Evolutionary conservation across 768 basidiomycete species (phyloP).

Genomic region (Tulasnella sp.): DNA sequence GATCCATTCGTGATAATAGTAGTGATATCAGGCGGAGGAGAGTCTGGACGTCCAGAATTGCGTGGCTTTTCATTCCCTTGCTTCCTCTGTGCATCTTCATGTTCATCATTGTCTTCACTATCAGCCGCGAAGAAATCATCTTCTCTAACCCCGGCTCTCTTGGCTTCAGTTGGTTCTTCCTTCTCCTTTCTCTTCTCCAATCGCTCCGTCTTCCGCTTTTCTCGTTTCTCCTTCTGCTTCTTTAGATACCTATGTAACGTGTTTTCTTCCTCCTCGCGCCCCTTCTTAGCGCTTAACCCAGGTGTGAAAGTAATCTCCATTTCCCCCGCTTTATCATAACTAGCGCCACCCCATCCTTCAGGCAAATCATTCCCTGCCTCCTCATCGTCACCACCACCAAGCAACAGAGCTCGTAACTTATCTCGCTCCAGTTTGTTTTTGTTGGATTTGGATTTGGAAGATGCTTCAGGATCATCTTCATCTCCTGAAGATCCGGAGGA

Average conservation of each 20-base stretch:
- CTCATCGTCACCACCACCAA: conserved; percentile 43
- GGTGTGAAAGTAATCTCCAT: conserved; percentile 96
- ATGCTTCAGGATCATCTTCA: conserved; percentile 29
- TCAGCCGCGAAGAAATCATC: conserved; percentile 73
- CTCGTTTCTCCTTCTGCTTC: conserved; percentile 71
- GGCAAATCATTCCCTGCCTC: conserved; percentile 37
- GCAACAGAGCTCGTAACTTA: conserved; percentile 54
- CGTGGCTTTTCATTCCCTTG: neutral
- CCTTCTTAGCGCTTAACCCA: conserved; percentile 42
- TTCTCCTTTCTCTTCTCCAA: conserved; percentile 21
- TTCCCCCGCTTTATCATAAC: conserved; percentile 44
- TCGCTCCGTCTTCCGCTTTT: conserved; percentile 26
- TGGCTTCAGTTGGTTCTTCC: conserved; percentile 20
- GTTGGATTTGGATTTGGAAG: conserved; percentile 24
- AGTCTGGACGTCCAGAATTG: too few species aligned
- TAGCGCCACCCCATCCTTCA: conserved; percentile 63
- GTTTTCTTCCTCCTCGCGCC: conserved; percentile 53
- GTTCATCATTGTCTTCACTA: conserved; percentile 31
- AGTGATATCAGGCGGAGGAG: too few species aligned
- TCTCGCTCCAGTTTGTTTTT: conserved; percentile 24
- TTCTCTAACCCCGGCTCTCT: conserved; percentile 17
- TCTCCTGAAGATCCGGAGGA: conserved; percentile 47
- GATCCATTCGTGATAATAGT: too few species aligned
- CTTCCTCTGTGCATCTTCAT: conserved; percentile 24
- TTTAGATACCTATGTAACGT: conserved; percentile 80